Percentiles rank a stretch among this genome's conserved stretches.
Conservation (phyloP, 179 eudicot genomes). For the Patellifolia procumbens region DNA sequence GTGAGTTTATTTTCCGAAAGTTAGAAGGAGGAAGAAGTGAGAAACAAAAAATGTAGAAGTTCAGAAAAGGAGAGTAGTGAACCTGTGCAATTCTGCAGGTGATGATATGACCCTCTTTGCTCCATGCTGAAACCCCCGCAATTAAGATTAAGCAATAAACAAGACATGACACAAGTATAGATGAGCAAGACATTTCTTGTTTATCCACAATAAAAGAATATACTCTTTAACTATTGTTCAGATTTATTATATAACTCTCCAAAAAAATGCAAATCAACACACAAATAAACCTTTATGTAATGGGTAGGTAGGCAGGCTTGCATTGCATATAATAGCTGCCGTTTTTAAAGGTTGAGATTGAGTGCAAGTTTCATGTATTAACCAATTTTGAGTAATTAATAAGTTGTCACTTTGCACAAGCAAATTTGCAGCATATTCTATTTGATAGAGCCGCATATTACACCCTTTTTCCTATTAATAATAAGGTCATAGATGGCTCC, state of each 20-base stretch:
- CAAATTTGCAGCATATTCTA: constrained; percentile 16
- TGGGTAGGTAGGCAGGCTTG: background rate
- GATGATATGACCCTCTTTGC: constrained; percentile 53
- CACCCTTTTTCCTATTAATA: background rate
- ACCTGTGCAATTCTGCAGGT: constrained; percentile 61
- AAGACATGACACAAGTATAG: constrained; percentile 19
- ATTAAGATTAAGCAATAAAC: constrained; percentile 24
- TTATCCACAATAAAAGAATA: constrained; percentile 7
- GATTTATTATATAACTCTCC: background rate
- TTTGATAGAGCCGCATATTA: background rate
- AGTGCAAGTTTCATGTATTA: constrained; percentile 36
- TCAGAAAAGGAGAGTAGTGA: background rate
- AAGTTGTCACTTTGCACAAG: constrained; percentile 30
- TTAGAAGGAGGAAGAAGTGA: background rate
- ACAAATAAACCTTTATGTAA: background rate
- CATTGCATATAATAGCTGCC: constrained; percentile 19
- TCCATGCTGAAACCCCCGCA: constrained; percentile 46
- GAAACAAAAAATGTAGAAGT: background rate
- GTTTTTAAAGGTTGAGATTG: constrained; percentile 25
- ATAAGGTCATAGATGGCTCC: background rate
- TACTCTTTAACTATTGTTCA: background rate
- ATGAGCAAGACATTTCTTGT: constrained; percentile 14
- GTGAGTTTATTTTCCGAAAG: too few species aligned
- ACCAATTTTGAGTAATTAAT: constrained; percentile 22
- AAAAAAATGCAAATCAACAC: background rate